Evolutionary conservation across 192 early-diverging fungal genomes (phyloP).

Genomic region (Podila horticola): DNA sequence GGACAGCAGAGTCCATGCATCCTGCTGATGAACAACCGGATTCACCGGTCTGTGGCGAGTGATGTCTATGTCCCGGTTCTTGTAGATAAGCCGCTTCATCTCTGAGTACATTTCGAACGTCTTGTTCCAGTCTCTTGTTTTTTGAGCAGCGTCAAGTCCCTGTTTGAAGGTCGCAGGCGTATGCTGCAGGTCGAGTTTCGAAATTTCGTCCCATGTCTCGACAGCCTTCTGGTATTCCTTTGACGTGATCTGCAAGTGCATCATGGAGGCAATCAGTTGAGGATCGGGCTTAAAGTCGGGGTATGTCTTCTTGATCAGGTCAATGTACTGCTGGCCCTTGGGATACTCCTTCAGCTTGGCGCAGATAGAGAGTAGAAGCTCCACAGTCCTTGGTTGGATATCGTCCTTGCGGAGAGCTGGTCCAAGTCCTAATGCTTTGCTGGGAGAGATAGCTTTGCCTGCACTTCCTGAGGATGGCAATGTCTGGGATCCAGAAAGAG

Average conservation of each 20-base stretch:
- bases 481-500: background rate
- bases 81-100: slow-evolving; percentile 7
- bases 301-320: slow-evolving; percentile 12
- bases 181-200: slow-evolving; percentile 4
- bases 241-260: slow-evolving; percentile 24
- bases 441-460: slow-evolving; percentile 8
- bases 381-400: slow-evolving; percentile 36
- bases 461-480: background rate
- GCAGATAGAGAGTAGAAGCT: slow-evolving; percentile 32
- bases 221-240: slow-evolving; percentile 37
- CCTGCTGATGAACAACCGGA: slow-evolving; percentile 11
- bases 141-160: slow-evolving; percentile 24
- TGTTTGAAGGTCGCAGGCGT: slow-evolving; percentile 32
- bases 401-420: slow-evolving; percentile 5
- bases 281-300: slow-evolving; percentile 31
- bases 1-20: slow-evolving; percentile 37
- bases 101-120: slow-evolving; percentile 29
- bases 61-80: slow-evolving; percentile 6
- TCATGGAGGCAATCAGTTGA: slow-evolving; percentile 18
- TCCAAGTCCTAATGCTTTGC: slow-evolving; percentile 21
- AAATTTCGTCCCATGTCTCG: slow-evolving; percentile 34
- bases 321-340: slow-evolving; percentile 16
- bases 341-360: slow-evolving; percentile 26
- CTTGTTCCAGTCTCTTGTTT: slow-evolving; percentile 35
- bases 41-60: background rate